Evolutionary conservation across 352 stramenopile species (phyloP).

Genomic region (Pythium brachiatum): DNA sequence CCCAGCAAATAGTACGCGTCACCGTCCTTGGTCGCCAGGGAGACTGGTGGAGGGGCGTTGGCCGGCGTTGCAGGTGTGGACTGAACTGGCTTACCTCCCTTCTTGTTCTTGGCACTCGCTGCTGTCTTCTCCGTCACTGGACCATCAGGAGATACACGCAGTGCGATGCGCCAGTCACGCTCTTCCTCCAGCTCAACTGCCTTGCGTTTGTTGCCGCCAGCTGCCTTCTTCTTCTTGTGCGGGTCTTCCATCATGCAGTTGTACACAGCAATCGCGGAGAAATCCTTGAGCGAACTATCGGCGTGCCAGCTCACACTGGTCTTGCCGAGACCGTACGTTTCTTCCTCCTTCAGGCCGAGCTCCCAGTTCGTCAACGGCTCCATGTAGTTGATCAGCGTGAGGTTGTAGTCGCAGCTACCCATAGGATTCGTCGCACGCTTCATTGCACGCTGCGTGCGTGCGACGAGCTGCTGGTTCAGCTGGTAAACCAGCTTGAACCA

Average conservation of each 20-base stretch:
- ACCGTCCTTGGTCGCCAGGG: conserved; percentile 43
- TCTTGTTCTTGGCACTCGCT: conserved; percentile 9
- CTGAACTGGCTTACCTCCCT: not conserved
- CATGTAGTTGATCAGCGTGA: conserved; percentile 62
- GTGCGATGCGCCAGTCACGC: conserved; percentile 54
- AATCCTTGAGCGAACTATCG: conserved; percentile 79
- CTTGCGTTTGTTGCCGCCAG: conserved; percentile 13
- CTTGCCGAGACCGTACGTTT: conserved; percentile 35
- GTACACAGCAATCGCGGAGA: conserved; percentile 82
- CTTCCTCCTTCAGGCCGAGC: conserved; percentile 58
- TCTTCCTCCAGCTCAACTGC: conserved; percentile 1
- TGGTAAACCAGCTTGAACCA: conserved; percentile 20
- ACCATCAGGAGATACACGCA: conserved; percentile 49
- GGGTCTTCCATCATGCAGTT: conserved; percentile 46
- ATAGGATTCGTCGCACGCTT: conserved; percentile 16
- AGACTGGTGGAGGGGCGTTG: conserved; percentile 19
- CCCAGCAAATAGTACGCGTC: conserved; percentile 83
- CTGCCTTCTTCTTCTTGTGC: conserved; percentile 12
- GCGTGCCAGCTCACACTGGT: conserved; percentile 78
- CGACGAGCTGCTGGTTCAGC: conserved; percentile 21
- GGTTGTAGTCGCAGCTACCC: conserved; percentile 48
- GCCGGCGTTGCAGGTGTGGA: not conserved
- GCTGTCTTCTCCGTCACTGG: not conserved
- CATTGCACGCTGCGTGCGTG: conserved; percentile 23
- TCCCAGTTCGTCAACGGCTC: conserved; percentile 30